Conservation (phyloP, 2,329 filamentous ascomycete species). For the Sporothrix brunneoviolacea region DNA sequence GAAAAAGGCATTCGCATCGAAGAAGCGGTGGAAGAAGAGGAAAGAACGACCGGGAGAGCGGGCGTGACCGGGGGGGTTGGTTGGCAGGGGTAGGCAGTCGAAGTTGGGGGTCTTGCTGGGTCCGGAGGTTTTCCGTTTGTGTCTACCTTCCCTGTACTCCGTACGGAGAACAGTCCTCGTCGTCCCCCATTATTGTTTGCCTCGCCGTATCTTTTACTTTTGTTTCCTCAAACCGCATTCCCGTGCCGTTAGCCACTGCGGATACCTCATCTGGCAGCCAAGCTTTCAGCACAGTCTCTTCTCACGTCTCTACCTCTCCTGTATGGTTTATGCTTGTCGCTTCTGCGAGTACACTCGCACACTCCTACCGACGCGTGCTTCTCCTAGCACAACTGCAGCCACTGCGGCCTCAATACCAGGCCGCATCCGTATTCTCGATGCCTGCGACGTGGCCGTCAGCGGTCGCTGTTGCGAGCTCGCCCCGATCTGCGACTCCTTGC, state of each 20-base stretch:
- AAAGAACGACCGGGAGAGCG: slow-evolving; percentile 7
- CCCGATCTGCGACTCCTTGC: neutral
- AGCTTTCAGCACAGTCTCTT: too few species aligned
- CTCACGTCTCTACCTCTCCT: too few species aligned
- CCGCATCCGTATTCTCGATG: neutral
- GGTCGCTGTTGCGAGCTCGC: neutral
- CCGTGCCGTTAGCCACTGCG: too few species aligned
- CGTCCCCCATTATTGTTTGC: too few species aligned
- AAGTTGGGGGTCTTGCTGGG: too few species aligned
- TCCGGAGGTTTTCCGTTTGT: too few species aligned
- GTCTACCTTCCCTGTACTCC: too few species aligned
- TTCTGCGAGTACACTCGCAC: neutral
- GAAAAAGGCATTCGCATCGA: slow-evolving; percentile 10
- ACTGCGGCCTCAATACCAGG: neutral
- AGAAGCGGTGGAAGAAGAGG: slow-evolving; percentile 13
- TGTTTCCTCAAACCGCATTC: too few species aligned
- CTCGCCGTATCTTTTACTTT: too few species aligned
- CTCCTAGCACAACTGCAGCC: neutral
- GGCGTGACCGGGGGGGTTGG: slow-evolving; percentile 6
- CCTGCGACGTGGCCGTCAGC: slow-evolving; percentile 1
- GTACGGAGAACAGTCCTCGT: too few species aligned
- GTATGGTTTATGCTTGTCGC: neutral
- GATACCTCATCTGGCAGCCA: too few species aligned
- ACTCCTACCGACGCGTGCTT: neutral
- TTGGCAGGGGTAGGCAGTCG: neutral